A percentile compares a stretch with the other conserved stretches of the same genome.
phyloP scores from a whole-genome alignment of 106 monocot species.

The Chionographis japonica region DNA sequence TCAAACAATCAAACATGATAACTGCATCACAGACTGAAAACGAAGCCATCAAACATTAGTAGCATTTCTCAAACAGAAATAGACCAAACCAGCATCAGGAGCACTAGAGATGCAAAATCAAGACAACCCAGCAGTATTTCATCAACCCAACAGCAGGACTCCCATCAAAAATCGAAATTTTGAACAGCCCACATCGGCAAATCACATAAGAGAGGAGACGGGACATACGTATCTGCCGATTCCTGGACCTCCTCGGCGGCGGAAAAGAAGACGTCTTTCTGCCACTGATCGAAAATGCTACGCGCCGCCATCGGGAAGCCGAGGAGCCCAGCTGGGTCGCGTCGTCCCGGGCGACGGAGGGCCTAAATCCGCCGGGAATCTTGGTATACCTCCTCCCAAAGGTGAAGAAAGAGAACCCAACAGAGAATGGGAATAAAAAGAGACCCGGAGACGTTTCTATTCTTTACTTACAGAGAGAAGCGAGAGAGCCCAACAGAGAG shows the following conservation, averaged over 20 bases:
- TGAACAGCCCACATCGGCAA: conserved; percentile 1
- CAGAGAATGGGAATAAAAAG: conserved; percentile 1
- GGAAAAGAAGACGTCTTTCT: conserved; percentile 76
- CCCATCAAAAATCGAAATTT: conserved; percentile 8
- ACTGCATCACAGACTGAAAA: background rate
- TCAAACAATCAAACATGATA: conserved; percentile 13
- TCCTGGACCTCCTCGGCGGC: conserved; percentile 91
- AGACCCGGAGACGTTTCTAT: background rate
- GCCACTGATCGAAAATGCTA: conserved; percentile 69
- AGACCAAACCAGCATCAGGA: no score
- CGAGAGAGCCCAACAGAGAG: background rate
- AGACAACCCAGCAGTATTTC: no score
- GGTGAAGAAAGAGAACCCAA: conserved; percentile 2
- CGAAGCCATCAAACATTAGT: background rate
- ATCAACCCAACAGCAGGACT: background rate
- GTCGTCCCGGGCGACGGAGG: background rate
- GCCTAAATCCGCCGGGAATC: no score
- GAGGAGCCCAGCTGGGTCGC: background rate
- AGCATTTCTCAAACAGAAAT: no score
- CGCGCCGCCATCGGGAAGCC: conserved; percentile 28
- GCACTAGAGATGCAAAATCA: no score
- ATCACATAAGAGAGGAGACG: background rate
- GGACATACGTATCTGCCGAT: conserved; percentile 60
- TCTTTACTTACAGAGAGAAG: conserved; percentile 2
- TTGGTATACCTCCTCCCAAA: background rate